Evolutionary conservation across 768 basidiomycete species (phyloP), one percentile per base, ranked within the genome.

Genomic region (Tricholoma sp.): DNA sequence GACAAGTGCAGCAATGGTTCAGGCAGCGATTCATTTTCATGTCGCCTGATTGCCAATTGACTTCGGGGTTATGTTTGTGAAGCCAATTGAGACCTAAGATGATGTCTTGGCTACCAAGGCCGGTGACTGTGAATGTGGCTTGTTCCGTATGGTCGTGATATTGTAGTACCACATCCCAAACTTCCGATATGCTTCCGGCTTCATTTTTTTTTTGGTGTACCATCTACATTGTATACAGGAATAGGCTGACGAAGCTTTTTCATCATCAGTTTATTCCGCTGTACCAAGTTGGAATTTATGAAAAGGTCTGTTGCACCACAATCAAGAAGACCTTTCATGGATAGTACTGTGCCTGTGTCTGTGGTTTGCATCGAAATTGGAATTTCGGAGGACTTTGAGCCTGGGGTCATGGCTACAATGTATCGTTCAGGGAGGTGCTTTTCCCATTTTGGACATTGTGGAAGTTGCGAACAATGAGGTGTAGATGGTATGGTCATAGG

Each of bases 151-250:
- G 66, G 9, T 63, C 53, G 7, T 52, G 11, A 31, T 68, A 61
- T 1, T 37, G 36, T 11, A 13, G 36, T 13, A 41, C 39, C n/a
- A 17, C 39, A 4, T 41, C 39, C 2, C 66, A 58, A n/a, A 59
- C 56, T 28, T 63, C 45, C 10, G 52, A 37, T 24, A 69, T 67
- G n/a, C 57, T 34, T 0, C 65, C 65, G 17, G 31, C 37, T 11
- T 51, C 18, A 33, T 70, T 70, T 2, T n/a, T n/a, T n/a, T n/a
- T n/a, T n/a, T n/a, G 42, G 53, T 0, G 61, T 54, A 0, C 62
- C 50, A 41, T 68, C 65, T 2, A 63, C 63, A 48, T 70, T 68
- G 33, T 61, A 62, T 6, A 64, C 60, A 0, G 61, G 57, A 15
- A 65, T 63, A 0, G 61, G 57, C 11, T 51, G 29, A 0, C 58